phyloP scores from a whole-genome alignment of 2,329 filamentous ascomycete genomes.

The Alternaria panax region DNA sequence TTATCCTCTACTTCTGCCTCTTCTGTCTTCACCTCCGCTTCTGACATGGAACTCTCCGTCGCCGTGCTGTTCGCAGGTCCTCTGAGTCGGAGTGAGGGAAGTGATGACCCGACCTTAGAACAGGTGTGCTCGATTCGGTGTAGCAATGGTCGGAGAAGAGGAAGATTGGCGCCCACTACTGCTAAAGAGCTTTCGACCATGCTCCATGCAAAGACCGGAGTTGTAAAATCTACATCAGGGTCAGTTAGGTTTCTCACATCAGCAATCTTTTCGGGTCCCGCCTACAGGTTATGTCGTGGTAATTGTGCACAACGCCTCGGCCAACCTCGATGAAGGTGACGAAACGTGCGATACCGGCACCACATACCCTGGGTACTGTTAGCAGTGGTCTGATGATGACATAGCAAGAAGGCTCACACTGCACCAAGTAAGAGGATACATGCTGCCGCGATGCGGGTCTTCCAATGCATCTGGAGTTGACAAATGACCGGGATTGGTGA shows the following conservation, averaged over 20 bases:
- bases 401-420: not conserved
- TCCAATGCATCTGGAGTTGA: slow-evolving; percentile 2
- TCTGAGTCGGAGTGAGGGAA: not conserved
- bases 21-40: not conserved
- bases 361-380: not conserved
- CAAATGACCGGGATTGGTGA: not conserved
- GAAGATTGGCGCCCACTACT: not conserved
- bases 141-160: not conserved
- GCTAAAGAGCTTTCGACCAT: not conserved
- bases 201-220: not conserved
- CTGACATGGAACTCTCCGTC: not conserved
- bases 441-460: not conserved
- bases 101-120: not conserved
- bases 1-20: not conserved
- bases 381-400: not conserved
- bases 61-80: not conserved
- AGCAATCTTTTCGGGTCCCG: too few species aligned
- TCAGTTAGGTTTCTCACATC: too few species aligned
- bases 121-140: not conserved
- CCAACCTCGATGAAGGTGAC: not conserved
- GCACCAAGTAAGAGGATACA: slow-evolving; percentile 4
- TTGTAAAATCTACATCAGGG: not conserved
- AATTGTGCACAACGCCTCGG: not conserved
- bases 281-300: not conserved
- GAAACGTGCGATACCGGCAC: not conserved